phyloP scores from a whole-genome alignment of 352 stramenopile species.

The Phytophthora pseudosyringae region DNA sequence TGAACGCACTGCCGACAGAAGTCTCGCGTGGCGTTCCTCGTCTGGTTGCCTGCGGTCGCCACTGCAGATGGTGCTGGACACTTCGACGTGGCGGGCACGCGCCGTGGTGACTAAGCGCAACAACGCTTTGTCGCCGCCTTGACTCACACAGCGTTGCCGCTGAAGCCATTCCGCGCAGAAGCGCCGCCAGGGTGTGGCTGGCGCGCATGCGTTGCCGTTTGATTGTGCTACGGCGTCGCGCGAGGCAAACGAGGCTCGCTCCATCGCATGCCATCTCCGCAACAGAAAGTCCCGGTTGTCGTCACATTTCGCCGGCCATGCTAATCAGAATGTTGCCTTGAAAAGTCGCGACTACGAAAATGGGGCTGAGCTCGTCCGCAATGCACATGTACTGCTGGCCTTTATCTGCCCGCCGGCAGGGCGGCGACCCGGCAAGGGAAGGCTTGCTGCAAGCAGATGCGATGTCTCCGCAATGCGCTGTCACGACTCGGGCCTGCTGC shows the following conservation, averaged over 20 bases:
- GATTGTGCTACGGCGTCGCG: no score
- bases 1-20: constrained; percentile 10
- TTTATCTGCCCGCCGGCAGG: constrained; percentile 10
- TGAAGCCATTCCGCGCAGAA: constrained; percentile 26
- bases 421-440: constrained; percentile 14
- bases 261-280: constrained; percentile 1
- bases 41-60: constrained; percentile 15
- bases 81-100: not conserved
- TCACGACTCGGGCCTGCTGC: not conserved
- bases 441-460: constrained; percentile 15
- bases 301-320: constrained; percentile 18
- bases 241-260: constrained; percentile 23
- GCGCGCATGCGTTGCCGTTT: constrained; percentile 13
- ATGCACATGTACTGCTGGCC: not conserved
- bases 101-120: constrained; percentile 12
- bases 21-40: constrained; percentile 21
- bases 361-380: not conserved
- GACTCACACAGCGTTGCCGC: not conserved
- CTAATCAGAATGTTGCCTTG: constrained; percentile 28
- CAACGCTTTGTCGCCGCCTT: constrained; percentile 18
- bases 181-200: constrained; percentile 19
- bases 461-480: constrained; percentile 21
- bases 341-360: constrained; percentile 38
- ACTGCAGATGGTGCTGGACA: constrained; percentile 23
- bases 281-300: constrained; percentile 27